phyloP scores from a whole-genome alignment of 2,329 filamentous ascomycete genomes.

The Cephalotrichum gorgonifer region DNA sequence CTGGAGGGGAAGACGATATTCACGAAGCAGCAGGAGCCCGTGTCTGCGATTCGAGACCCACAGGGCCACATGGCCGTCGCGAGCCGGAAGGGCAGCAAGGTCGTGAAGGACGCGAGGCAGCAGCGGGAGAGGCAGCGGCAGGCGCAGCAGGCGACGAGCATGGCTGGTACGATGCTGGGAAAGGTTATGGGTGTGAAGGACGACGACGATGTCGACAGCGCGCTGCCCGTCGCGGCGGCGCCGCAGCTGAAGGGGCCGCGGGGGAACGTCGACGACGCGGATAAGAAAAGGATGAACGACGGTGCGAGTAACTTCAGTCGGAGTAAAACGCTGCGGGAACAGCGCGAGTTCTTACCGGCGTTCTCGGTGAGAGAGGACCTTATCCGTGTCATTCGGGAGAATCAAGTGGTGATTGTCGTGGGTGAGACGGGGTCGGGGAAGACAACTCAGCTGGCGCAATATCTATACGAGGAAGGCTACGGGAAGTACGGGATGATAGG shows the following conservation, averaged over 20 bases:
- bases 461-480: constrained; percentile 91
- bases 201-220: constrained; percentile 82
- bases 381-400: constrained; percentile 83
- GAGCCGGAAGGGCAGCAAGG: constrained; percentile 85
- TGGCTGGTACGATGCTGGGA: constrained; percentile 82
- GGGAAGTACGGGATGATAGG: constrained; percentile 81
- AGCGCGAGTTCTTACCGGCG: constrained; percentile 85
- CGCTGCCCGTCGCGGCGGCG: constrained; percentile 64
- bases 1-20: constrained; percentile 92
- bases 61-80: constrained; percentile 99
- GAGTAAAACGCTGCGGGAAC: constrained; percentile 81
- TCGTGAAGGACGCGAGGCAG: constrained; percentile 83
- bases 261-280: constrained; percentile 21
- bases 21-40: constrained; percentile 91
- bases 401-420: constrained; percentile 93
- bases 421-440: constrained; percentile 97
- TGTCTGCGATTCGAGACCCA: constrained; percentile 82
- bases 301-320: constrained; percentile 87
- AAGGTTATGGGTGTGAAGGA: constrained; percentile 96
- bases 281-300: constrained; percentile 38
- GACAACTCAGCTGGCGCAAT: constrained; percentile 94
- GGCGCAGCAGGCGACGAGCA: constrained; percentile 86
- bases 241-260: constrained; percentile 51
- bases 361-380: constrained; percentile 95
- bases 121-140: constrained; percentile 90